A percentile compares a stretch with the other conserved stretches of the same genome.
phyloP scores from a whole-genome alignment of 2,329 filamentous ascomycete species.

The Colletotrichum acutatum region DNA sequence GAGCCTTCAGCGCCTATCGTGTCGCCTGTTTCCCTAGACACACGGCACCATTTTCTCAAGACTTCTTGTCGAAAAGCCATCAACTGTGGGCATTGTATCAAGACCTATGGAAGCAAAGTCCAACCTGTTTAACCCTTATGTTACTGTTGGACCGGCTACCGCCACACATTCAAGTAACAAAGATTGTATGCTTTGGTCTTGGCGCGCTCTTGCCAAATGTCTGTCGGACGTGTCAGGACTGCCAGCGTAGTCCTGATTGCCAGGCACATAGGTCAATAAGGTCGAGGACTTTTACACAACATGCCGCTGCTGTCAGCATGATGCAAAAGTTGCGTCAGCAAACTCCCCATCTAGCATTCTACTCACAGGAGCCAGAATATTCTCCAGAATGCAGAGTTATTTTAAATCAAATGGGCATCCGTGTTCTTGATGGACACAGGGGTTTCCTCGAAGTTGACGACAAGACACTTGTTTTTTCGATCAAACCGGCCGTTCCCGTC shows the following conservation, averaged over 20 bases:
- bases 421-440: slow-evolving; percentile 26
- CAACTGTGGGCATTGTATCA: background rate
- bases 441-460: slow-evolving; percentile 38
- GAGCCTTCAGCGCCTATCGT: background rate
- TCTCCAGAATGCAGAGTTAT: background rate
- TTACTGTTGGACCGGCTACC: background rate
- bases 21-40: background rate
- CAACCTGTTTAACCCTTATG: background rate
- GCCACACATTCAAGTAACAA: background rate
- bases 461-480: slow-evolving; percentile 35
- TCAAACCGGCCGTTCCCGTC: slow-evolving; percentile 36
- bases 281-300: background rate
- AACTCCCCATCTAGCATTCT: background rate
- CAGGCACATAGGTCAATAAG: background rate
- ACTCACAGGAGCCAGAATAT: slow-evolving; percentile 8
- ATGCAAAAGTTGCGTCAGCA: background rate
- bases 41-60: background rate
- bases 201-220: background rate
- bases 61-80: background rate
- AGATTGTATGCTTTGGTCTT: background rate
- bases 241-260: background rate
- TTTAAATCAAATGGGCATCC: slow-evolving; percentile 13
- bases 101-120: background rate
- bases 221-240: background rate
- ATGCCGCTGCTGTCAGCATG: background rate